A percentile compares a stretch with the other conserved stretches of the same genome.
Conservation (phyloP, 805 yeast species). For the Hanseniaspora occidentalis region DNA sequence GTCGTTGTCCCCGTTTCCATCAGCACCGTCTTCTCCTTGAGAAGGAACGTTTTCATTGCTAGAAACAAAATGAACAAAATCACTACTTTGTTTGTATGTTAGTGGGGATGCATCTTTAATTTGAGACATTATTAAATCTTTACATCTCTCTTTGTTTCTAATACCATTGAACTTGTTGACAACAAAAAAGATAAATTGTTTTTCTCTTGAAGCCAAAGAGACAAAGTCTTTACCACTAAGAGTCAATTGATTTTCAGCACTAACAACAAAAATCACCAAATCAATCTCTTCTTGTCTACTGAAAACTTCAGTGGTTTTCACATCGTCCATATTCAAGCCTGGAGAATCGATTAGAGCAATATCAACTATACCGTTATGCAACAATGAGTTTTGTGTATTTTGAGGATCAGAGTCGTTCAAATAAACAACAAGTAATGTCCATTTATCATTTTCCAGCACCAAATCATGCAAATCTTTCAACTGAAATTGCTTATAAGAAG, state of each 20-base stretch:
- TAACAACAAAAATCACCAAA: slow-evolving; percentile 88
- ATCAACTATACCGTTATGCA: slow-evolving; percentile 85
- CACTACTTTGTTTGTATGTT: slow-evolving; percentile 75
- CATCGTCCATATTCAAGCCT: slow-evolving; percentile 85
- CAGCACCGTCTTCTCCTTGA: slow-evolving; percentile 30
- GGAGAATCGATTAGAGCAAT: slow-evolving; percentile 94
- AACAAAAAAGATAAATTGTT: slow-evolving; percentile 84
- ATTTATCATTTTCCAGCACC: slow-evolving; percentile 63
- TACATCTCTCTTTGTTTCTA: slow-evolving; percentile 69
- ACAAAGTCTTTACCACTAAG: slow-evolving; percentile 90
- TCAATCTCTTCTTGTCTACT: slow-evolving; percentile 96
- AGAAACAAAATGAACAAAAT: slow-evolving; percentile 87
- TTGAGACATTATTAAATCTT: slow-evolving; percentile 65
- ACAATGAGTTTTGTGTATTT: slow-evolving; percentile 50
- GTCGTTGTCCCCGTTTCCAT: slow-evolving; percentile 18
- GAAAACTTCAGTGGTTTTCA: slow-evolving; percentile 88
- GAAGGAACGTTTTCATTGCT: slow-evolving; percentile 35
- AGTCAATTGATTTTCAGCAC: slow-evolving; percentile 93
- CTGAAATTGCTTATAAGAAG: slow-evolving; percentile 47
- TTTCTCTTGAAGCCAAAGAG: slow-evolving; percentile 80
- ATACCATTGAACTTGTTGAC: slow-evolving; percentile 88
- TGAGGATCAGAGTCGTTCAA: slow-evolving; percentile 40
- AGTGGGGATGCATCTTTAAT: slow-evolving; percentile 80
- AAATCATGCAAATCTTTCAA: slow-evolving; percentile 51
- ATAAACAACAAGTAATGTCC: slow-evolving; percentile 65